Base-by-base conservation (phyloP, 1,139 yeast genomes). In the Nakaseomyces bracarensis region DNA sequence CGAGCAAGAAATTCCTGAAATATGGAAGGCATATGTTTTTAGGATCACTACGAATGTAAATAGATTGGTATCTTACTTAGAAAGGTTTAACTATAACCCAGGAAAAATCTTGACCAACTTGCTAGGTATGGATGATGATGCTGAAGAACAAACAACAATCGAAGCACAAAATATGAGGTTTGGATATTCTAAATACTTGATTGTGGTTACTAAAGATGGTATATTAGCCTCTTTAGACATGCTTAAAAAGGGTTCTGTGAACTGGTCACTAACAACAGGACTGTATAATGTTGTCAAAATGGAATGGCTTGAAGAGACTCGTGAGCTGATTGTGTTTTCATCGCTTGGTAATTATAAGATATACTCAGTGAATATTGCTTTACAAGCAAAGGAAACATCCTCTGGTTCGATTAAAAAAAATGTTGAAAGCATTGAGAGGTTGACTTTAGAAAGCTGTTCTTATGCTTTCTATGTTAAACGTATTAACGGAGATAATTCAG, bases 141-240 rank as follows among this genome's bases (percentile, higher is more conserved):
- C 48, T 19, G 53, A 48, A 6, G 45, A 44, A n/a, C 41, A 42
- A 21, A 51, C 54, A 15, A 39, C 46, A 9, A 43, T 44, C 9
- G 27, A 31, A 7, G 42, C 47, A 33, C 47, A 50, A 39, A 51
- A 57, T 31, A 35, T 51, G 9, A 48, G 61, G 18, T 77, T 76
- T 63, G 82, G 82, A 0, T 68, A 74, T 45, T 57, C 65, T 19
- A 76, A 78, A 50, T 56, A 60, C 8, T 54, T 78, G 27, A 63
- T 77, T 2, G 65, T 69, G 1, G 67, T 71, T 2, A 69, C 79
- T 0, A 51, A 53, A 11, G 53, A 57, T 26, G 77, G 76, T 4
- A 63, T 65, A 37, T 46, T 74, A 2, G 60, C 67, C 25, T 77
- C 76, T 1, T 55, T 75, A 18, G 69, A 74, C 47, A 36, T 49